Conservation (phyloP, 2,329 filamentous ascomycete genomes). For the Lecanicillium sp. region DNA sequence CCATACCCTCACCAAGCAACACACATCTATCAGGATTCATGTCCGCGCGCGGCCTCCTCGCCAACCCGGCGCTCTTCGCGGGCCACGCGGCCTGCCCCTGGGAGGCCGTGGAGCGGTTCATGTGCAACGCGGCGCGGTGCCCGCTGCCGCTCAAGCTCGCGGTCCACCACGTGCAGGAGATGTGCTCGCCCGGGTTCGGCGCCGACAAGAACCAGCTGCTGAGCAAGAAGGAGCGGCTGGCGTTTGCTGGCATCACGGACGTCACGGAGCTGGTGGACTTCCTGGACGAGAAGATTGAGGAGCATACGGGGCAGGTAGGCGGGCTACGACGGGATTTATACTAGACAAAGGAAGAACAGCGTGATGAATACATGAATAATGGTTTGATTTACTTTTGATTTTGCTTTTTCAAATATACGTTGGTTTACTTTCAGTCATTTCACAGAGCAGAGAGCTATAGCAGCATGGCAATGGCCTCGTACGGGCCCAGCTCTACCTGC, state of each 20-base stretch:
- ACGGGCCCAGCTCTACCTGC: conserved; percentile 29
- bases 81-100: conserved; percentile 52
- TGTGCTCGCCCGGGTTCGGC: conserved; percentile 54
- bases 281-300: conserved; percentile 44
- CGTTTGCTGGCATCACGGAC: conserved; percentile 42
- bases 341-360: conserved; percentile 13
- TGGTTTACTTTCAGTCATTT: no score
- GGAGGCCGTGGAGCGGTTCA: conserved; percentile 57
- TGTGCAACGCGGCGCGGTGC: conserved; percentile 49
- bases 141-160: conserved; percentile 59
- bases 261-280: conserved; percentile 57
- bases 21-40: conserved; percentile 57
- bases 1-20: no score
- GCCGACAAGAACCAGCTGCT: conserved; percentile 47
- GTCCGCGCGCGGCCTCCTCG: conserved; percentile 61
- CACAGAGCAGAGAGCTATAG: conserved; percentile 17
- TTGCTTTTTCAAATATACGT: background rate
- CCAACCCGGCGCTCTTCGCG: conserved; percentile 62
- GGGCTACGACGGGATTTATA: conserved; percentile 22
- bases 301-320: conserved; percentile 26
- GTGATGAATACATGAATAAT: conserved; percentile 6
- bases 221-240: conserved; percentile 48
- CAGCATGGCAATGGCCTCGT: conserved; percentile 31
- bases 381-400: background rate
- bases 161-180: conserved; percentile 61